Base-by-base conservation (phyloP, 306 rosid genomes). In the Chamaecrista fasciculata region DNA sequence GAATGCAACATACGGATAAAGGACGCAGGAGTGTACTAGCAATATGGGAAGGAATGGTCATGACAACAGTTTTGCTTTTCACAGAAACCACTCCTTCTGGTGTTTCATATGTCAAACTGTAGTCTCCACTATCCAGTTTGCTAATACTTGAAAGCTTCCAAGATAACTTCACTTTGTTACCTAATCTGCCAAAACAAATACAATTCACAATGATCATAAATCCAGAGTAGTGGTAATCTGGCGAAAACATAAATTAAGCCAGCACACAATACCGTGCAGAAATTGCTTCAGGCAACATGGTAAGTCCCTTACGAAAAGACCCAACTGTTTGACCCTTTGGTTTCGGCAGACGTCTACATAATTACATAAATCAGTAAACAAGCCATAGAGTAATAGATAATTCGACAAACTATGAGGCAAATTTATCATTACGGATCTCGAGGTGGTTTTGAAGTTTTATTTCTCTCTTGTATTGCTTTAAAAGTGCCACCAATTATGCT, bases 271-370 rank as follows among this genome's bases (percentile, higher is more conserved):
- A 91, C 99, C 89, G 86, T 33, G 82, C 61, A 78, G 96, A 88
- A 72, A 94, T 91, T 66, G 99, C 95, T 12, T 91, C 77, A 12
- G 99, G 96, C 80, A 91, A 78, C 96, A 91, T 94, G 62, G 82
- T 73, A 72, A 94, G 97, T 73, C 99, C 97, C 82, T 88, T 91
- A 65, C 92, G 82, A 67, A 94, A 87, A 78, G 97, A 94, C 66
- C 97, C 97, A 73, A 94, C 99, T 12, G 97, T 94, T 79, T 91
- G 99, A 62, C 97, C 97, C 85, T 91, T 89, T 29, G 97, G 97
- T 78, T 79, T 89, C 52, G 99, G 97, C 19, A 94, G 95, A 76
- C 87, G 95, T 87, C 99, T 91, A 36, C 20, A 83, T 58, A 25
- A 79, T 69, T 48, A 77, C 51, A 67, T 61, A 55, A 76, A 66